Conservation (phyloP, 192 early-diverging fungal species). For the Fimicolochytrium jonesii region DNA sequence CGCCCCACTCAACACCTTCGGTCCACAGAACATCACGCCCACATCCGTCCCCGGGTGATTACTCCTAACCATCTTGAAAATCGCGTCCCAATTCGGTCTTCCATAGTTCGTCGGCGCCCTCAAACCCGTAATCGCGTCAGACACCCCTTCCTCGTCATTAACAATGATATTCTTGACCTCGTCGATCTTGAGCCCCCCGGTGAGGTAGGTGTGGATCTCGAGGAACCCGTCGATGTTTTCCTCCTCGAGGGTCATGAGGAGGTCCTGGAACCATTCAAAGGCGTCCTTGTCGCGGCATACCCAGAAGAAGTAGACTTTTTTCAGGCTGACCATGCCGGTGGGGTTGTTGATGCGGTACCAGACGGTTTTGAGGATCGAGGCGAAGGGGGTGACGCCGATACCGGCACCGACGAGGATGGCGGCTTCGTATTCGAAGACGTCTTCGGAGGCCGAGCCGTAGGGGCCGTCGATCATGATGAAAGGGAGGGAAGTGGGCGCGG, state of each 20-base stretch:
- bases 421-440: constrained; percentile 78
- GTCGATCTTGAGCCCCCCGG: constrained; percentile 60
- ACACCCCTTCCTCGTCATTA: constrained; percentile 57
- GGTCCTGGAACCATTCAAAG: constrained; percentile 86
- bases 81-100: constrained; percentile 69
- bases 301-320: constrained; percentile 88
- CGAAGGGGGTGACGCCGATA: constrained; percentile 83
- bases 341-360: constrained; percentile 66
- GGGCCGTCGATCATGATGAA: constrained; percentile 73
- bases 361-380: constrained; percentile 75
- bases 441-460: constrained; percentile 75
- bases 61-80: constrained; percentile 61
- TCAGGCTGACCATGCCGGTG: constrained; percentile 46
- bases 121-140: constrained; percentile 71
- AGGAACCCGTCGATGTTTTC: constrained; percentile 69
- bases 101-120: constrained; percentile 74
- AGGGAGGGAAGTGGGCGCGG: constrained; percentile 54
- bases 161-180: constrained; percentile 64
- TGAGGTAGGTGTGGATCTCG: constrained; percentile 78
- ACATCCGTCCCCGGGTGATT: constrained; percentile 71
- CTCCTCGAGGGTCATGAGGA: constrained; percentile 76
- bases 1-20: constrained; percentile 59
- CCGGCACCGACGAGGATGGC: constrained; percentile 76
- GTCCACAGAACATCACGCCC: constrained; percentile 87
- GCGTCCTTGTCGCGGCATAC: constrained; percentile 74